These are phyloP conservation scores for Megacollybia marginata DNA, from an alignment of 768 basidiomycete genomes.

Conservation along the genomic window DNA sequence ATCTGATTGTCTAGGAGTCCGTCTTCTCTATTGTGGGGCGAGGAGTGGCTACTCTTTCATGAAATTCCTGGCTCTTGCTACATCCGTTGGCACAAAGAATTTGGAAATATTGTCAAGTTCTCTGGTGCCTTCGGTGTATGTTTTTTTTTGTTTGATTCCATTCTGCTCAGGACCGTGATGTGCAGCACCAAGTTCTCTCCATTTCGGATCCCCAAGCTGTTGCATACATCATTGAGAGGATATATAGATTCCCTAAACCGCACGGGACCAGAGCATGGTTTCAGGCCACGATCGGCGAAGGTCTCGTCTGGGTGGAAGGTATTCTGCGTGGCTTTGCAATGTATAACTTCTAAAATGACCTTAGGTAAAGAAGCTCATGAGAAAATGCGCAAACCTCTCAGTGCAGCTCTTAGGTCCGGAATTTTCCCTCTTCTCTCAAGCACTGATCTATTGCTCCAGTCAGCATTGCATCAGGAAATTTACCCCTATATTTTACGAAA, in stretches of 20 bases:
- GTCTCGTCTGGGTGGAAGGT: slow-evolving; percentile 66
- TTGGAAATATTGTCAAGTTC: slow-evolving; percentile 49
- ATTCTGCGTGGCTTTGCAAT: neutral
- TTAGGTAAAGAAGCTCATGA: slow-evolving; percentile 52
- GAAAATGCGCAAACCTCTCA: slow-evolving; percentile 41
- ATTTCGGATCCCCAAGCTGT: slow-evolving; percentile 49
- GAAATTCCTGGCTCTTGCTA: slow-evolving; percentile 46
- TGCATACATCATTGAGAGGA: slow-evolving; percentile 44
- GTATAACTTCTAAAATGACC: neutral
- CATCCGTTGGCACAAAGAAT: slow-evolving; percentile 42
- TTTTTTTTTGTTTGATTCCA: neutral
- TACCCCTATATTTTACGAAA: slow-evolving; percentile 47
- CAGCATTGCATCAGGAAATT: slow-evolving; percentile 47
- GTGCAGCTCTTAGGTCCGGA: slow-evolving; percentile 49
- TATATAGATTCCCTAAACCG: slow-evolving; percentile 57
- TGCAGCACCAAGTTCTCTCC: slow-evolving; percentile 50
- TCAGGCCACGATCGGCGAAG: slow-evolving; percentile 50
- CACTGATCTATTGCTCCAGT: slow-evolving; percentile 17
- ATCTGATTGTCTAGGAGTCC: neutral
- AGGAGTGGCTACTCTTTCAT: slow-evolving; percentile 51
- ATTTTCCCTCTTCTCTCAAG: neutral
- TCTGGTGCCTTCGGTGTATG: slow-evolving; percentile 51
- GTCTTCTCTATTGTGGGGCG: slow-evolving; percentile 51
- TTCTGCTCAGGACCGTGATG: slow-evolving; percentile 2
- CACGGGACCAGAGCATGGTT: slow-evolving; percentile 60